phyloP scores from a whole-genome alignment of 2,329 filamentous ascomycete species.

The Thelonectria olida region DNA sequence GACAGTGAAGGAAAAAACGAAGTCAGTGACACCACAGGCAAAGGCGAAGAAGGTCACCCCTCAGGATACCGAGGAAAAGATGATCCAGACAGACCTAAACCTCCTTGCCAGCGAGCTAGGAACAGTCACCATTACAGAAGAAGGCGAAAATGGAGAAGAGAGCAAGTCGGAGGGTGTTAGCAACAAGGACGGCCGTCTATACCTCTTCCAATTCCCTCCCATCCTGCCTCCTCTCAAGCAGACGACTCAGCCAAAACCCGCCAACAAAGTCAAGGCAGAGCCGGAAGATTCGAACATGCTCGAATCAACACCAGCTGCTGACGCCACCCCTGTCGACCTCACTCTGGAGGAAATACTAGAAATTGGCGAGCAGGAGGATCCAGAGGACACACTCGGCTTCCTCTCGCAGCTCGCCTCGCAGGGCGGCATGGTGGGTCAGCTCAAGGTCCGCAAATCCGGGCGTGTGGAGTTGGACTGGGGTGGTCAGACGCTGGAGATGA shows the following conservation, averaged over 20 bases:
- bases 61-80: constrained; percentile 51
- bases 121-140: constrained; percentile 44
- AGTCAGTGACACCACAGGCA: constrained; percentile 25
- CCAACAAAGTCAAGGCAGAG: constrained; percentile 53
- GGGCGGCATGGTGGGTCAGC: constrained; percentile 68
- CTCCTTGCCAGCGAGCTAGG: constrained; percentile 56
- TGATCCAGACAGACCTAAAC: constrained; percentile 51
- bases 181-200: constrained; percentile 65
- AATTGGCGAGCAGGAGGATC: constrained; percentile 41
- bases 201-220: constrained; percentile 72
- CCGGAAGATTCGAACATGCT: constrained; percentile 50
- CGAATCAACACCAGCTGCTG: constrained; percentile 40
- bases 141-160: constrained; percentile 40
- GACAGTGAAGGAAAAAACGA: constrained; percentile 36
- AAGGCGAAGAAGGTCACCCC: constrained; percentile 42
- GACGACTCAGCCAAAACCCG: constrained; percentile 35
- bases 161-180: constrained; percentile 40
- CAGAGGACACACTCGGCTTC: constrained; percentile 45
- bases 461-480: constrained; percentile 72
- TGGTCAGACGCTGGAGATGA: constrained; percentile 63
- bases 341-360: constrained; percentile 46
- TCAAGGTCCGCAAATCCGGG: constrained; percentile 69
- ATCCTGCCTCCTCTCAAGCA: constrained; percentile 64
- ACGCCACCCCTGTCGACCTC: constrained; percentile 51
- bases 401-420: constrained; percentile 54